A percentile compares a stretch with the other conserved stretches of the same genome.
phyloP scores from a whole-genome alignment of 495 filamentous ascomycete genomes.

The Haplographium delicatum region DNA sequence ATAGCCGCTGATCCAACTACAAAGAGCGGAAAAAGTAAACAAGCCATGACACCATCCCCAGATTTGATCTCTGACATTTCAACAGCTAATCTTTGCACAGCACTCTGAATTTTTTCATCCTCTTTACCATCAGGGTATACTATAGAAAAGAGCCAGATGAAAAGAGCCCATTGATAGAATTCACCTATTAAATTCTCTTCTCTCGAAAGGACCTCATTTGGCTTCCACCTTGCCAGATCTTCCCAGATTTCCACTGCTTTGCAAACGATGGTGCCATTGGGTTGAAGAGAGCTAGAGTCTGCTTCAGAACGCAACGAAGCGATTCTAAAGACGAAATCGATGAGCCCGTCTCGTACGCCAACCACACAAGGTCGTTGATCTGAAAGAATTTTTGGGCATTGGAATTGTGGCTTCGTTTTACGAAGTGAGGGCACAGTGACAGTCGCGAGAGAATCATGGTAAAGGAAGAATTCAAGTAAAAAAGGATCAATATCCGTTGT shows the following conservation, averaged over 20 bases:
- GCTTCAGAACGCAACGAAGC: constrained; percentile 10
- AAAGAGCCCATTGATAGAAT: constrained; percentile 13
- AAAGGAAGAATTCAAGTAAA: constrained; percentile 17
- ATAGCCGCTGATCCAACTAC: constrained; percentile 12
- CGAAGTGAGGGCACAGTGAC: constrained; percentile 6
- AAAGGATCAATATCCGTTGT: constrained; percentile 17
- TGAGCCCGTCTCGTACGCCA: constrained; percentile 9
- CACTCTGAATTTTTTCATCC: constrained; percentile 3
- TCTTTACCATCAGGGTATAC: constrained; percentile 4
- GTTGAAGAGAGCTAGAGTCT: neutral
- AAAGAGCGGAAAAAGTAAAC: constrained; percentile 17
- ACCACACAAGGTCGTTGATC: constrained; percentile 3
- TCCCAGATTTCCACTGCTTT: constrained; percentile 3
- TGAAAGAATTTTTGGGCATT: neutral
- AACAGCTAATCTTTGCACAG: neutral
- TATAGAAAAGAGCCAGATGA: constrained; percentile 17
- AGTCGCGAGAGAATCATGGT: constrained; percentile 16
- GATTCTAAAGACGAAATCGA: constrained; percentile 11
- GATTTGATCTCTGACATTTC: constrained; percentile 10
- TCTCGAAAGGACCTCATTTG: neutral
- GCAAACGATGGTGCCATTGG: constrained; percentile 4
- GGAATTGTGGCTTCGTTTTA: neutral
- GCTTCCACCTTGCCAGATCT: constrained; percentile 12
- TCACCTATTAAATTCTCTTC: neutral
- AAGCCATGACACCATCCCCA: constrained; percentile 11